Conservation (phyloP, 2,329 filamentous ascomycete genomes). For the Ceratocystis variospora region DNA sequence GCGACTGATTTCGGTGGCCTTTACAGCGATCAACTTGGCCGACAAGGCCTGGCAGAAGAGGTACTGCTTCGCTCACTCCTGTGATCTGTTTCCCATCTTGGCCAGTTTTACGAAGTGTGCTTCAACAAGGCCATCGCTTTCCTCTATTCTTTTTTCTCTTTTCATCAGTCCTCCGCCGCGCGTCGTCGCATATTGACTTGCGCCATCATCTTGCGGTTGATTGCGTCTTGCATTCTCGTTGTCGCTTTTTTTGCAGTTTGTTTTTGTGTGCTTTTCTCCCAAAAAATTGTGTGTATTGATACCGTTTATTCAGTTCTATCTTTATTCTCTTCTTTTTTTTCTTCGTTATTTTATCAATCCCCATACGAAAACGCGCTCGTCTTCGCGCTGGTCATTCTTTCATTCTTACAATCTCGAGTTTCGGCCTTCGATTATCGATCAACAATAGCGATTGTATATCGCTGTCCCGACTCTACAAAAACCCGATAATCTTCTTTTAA, state of each 20-base stretch:
- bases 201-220: not conserved
- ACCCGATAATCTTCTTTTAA: conserved; percentile 3
- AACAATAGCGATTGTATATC: not conserved
- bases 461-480: not conserved
- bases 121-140: conserved; percentile 1
- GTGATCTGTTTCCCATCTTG: conserved; percentile 8
- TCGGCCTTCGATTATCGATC: not conserved
- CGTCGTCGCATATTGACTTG: not conserved
- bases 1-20: conserved; percentile 1
- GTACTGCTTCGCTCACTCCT: conserved; percentile 13
- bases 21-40: conserved; percentile 8
- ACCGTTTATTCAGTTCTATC: conserved; percentile 3
- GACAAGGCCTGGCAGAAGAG: conserved; percentile 15
- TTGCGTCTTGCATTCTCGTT: not conserved
- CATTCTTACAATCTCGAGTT: not conserved
- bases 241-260: not conserved
- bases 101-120: not conserved
- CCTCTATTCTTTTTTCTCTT: not conserved
- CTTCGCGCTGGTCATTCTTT: conserved; percentile 1
- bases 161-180: not conserved
- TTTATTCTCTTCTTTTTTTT: not conserved
- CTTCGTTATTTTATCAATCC: not conserved
- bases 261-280: conserved; percentile 7
- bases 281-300: conserved; percentile 9
- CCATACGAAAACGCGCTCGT: not conserved